These are phyloP conservation scores for Melaleuca alternifolia DNA, from an alignment of 345 rosid genomes.

Conservation along the genomic window DNA sequence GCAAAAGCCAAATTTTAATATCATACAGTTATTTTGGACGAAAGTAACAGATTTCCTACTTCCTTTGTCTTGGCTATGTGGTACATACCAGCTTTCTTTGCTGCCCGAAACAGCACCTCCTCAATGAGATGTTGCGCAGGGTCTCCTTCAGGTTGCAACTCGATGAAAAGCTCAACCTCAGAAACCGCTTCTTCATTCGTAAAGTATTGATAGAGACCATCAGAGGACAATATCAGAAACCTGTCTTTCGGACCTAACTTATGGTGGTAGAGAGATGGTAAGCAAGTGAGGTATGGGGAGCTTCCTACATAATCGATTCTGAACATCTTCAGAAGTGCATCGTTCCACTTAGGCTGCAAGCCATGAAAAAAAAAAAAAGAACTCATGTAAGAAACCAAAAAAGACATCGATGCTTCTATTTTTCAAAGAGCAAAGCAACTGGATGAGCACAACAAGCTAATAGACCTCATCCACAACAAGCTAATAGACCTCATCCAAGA, in stretches of 20 bases:
- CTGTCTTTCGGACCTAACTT: slow-evolving; percentile 71
- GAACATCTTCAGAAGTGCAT: slow-evolving; percentile 89
- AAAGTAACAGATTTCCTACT: neutral
- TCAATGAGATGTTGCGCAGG: slow-evolving; percentile 96
- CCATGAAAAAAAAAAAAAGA: neutral
- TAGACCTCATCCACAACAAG: neutral
- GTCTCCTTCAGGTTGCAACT: slow-evolving; percentile 92
- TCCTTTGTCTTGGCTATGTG: neutral
- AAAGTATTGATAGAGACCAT: slow-evolving; percentile 90
- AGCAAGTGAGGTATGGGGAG: slow-evolving; percentile 68
- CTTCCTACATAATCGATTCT: slow-evolving; percentile 78
- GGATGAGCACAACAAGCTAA: neutral
- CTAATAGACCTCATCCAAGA: neutral
- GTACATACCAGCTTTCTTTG: slow-evolving; percentile 84
- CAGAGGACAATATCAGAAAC: slow-evolving; percentile 79
- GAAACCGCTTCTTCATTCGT: slow-evolving; percentile 90
- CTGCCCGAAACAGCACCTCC: slow-evolving; percentile 86
- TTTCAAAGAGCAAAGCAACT: neutral
- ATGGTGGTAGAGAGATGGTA: slow-evolving; percentile 84
- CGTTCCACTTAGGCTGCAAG: slow-evolving; percentile 85
- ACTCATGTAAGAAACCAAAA: neutral
- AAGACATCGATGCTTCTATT: neutral
- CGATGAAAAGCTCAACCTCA: slow-evolving; percentile 79
- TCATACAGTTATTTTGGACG: neutral
- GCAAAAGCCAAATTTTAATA: neutral